phyloP scores from a whole-genome alignment of 495 filamentous ascomycete genomes.

The Aspergillus ellipticus region DNA sequence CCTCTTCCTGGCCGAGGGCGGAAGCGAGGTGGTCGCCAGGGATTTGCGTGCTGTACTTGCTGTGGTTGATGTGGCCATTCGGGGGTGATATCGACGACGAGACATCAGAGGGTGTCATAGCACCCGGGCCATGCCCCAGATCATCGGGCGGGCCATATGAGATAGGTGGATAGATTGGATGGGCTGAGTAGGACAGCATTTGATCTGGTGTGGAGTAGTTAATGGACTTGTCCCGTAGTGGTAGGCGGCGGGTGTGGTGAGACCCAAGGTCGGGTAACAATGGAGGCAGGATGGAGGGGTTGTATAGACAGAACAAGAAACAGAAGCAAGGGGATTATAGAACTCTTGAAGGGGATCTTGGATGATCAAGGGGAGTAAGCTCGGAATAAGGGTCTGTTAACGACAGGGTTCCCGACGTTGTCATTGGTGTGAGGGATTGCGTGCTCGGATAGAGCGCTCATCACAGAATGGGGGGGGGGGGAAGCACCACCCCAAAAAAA shows the following conservation, averaged over 20 bases:
- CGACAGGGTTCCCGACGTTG: conserved; percentile 23
- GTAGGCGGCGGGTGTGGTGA: conserved; percentile 22
- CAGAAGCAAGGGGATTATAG: conserved; percentile 7
- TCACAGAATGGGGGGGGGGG: conserved; percentile 3
- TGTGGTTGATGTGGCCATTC: conserved; percentile 44
- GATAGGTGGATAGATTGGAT: conserved; percentile 45
- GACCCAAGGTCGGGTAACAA: conserved; percentile 8
- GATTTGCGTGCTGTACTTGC: conserved; percentile 46
- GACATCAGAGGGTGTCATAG: conserved; percentile 44
- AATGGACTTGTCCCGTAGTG: conserved; percentile 39
- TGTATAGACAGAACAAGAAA: neutral
- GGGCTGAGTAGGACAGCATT: conserved; percentile 43
- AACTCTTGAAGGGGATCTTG: conserved; percentile 9
- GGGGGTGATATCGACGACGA: conserved; percentile 47
- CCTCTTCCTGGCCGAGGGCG: conserved; percentile 39
- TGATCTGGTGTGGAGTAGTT: conserved; percentile 43
- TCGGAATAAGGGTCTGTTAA: conserved; percentile 18
- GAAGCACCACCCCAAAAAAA: neutral
- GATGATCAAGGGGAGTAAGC: conserved; percentile 15
- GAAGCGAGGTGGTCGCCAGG: conserved; percentile 42
- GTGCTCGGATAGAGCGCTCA: conserved; percentile 32
- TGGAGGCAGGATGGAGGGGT: conserved; percentile 6
- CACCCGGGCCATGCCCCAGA: conserved; percentile 35
- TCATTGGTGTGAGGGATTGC: conserved; percentile 42
- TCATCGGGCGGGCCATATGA: conserved; percentile 41